A percentile compares a stretch with the other conserved stretches of the same genome.
phyloP scores from a whole-genome alignment of 768 basidiomycete genomes.

The Tephrocybe sp. region DNA sequence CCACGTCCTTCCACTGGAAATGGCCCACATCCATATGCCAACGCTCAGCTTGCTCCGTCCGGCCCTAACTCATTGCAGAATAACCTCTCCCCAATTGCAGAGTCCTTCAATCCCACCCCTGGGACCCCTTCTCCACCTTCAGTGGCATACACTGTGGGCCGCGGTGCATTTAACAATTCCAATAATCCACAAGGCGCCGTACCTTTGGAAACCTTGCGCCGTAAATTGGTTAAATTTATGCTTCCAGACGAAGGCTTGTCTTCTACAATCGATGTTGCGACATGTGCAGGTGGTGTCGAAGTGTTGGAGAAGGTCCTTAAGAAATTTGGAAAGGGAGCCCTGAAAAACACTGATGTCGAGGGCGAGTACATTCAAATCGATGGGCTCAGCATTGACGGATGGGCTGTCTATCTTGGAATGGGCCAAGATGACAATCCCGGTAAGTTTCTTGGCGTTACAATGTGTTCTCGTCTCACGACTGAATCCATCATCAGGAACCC shows the following conservation, averaged over 20 bases:
- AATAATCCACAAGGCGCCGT: constrained; percentile 41
- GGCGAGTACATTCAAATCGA: constrained; percentile 63
- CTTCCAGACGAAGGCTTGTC: constrained; percentile 81
- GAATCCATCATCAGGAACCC: constrained; percentile 48
- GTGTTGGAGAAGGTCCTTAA: constrained; percentile 86
- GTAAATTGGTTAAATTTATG: constrained; percentile 86
- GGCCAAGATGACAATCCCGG: constrained; percentile 53
- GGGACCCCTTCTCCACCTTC: constrained; percentile 51
- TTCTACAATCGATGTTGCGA: constrained; percentile 76
- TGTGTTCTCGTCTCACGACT: neutral
- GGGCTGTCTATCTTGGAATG: constrained; percentile 79
- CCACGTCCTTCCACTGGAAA: constrained; percentile 43
- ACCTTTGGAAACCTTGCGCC: constrained; percentile 75
- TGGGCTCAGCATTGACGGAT: constrained; percentile 82
- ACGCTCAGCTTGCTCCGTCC: constrained; percentile 45
- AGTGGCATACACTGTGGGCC: constrained; percentile 52
- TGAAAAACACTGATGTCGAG: constrained; percentile 42
- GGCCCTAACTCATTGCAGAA: constrained; percentile 31
- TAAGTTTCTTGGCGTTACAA: constrained; percentile 29
- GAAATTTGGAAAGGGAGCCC: constrained; percentile 77
- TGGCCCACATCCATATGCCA: constrained; percentile 59
- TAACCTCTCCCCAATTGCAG: constrained; percentile 73
- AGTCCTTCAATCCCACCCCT: constrained; percentile 48
- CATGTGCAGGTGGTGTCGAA: constrained; percentile 81
- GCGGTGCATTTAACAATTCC: constrained; percentile 56